These are phyloP conservation scores for Aspergillus wentii DNA, from an alignment of 495 filamentous ascomycete species.

Conservation along the genomic window DNA sequence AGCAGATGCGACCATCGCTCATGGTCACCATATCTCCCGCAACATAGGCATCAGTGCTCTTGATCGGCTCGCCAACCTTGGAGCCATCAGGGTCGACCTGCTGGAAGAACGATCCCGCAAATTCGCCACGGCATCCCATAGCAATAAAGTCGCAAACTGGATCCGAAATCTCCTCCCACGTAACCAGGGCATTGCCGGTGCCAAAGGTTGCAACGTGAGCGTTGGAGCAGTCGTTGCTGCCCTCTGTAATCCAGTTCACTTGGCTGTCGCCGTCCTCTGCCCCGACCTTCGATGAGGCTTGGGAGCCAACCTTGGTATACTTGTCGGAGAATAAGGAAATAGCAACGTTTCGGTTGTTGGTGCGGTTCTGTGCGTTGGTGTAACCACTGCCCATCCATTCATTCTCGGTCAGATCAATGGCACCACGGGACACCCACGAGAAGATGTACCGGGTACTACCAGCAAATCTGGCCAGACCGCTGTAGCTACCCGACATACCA, in stretches of 20 bases:
- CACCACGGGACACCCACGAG: constrained; percentile 48
- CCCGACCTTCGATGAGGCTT: constrained; percentile 44
- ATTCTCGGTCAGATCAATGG: constrained; percentile 41
- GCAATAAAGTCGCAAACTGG: constrained; percentile 45
- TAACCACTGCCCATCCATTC: constrained; percentile 48
- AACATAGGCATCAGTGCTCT: constrained; percentile 38
- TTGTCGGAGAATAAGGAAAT: constrained; percentile 44
- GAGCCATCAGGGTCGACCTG: constrained; percentile 35
- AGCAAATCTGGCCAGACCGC: constrained; percentile 40
- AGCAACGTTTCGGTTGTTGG: constrained; percentile 47
- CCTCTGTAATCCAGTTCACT: constrained; percentile 44
- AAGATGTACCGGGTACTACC: constrained; percentile 44
- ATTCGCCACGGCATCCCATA: constrained; percentile 45
- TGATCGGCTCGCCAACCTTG: constrained; percentile 37
- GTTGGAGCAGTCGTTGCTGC: constrained; percentile 47
- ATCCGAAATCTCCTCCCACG: constrained; percentile 48
- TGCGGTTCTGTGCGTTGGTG: constrained; percentile 40
- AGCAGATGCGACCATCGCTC: constrained; percentile 42
- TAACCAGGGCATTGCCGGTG: constrained; percentile 38
- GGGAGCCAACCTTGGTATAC: constrained; percentile 38
- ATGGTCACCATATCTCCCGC: constrained; percentile 51
- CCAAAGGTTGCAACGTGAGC: constrained; percentile 48
- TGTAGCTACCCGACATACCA: constrained; percentile 52
- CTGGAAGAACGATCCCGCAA: constrained; percentile 48
- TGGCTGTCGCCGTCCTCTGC: constrained; percentile 45